Evolutionary conservation across 306 rosid species (phyloP), one percentile per base, ranked within the genome.

Genomic region (Lupinus albus): DNA sequence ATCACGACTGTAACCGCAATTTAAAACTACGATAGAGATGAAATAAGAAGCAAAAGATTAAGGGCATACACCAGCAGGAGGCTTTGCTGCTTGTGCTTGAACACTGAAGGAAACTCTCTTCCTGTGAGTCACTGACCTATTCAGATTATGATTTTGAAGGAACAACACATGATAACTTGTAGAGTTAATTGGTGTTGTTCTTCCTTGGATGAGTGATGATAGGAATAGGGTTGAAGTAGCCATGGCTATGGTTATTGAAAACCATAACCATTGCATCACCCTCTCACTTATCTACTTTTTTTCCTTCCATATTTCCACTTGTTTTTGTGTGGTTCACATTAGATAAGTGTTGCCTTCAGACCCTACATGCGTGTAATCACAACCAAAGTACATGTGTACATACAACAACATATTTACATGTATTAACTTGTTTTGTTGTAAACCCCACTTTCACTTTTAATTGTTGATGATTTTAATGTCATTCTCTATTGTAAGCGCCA

Each of bases 41-140:
- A 2, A 51, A 56, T 9, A 12, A 61, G 6, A 61, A 33, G 15
- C n/a, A 55, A 35, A 63, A 1, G 57, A 20, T 10, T 39, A 57
- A 64, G 57, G 36, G 52, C 87, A 8, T 84, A 93, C 96, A 55
- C 97, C 97, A 53, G 86, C 73, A 50, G 98, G 96, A 42, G 84
- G 78, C 73, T 89, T 93, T 10, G 73, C 87, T 35, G 98, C 98
- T 75, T 49, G 82, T 35, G 98, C 98, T 75, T 49, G 82, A 13
- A 88, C 82, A 52, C 66, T 53, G 72, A 86, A 84, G 63, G 84
- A 56, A 61, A 49, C 20, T 28, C 71, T 78, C 35, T 51, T 78
- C 11, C 49, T 76, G 53, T 61, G 46, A 66, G 41, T 14, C 20
- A 38, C 6, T 21, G 70, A 17, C 18, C 5, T 32, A 44, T 59